Base-by-base conservation (phyloP, 352 stramenopile species). In the Plasmopara halstedii region DNA sequence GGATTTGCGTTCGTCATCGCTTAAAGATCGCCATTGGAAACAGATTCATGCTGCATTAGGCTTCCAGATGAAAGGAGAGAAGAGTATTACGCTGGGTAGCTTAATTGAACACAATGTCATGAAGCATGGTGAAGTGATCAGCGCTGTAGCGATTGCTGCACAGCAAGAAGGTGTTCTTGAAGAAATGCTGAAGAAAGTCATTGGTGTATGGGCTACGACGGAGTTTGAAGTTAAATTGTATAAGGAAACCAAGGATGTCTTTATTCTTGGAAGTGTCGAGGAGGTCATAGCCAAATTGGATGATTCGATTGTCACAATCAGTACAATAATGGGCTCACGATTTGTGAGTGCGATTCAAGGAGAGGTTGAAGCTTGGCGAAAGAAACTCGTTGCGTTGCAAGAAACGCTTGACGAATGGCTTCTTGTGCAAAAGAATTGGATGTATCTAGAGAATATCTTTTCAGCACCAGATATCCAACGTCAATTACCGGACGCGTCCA, bases 121-220 rank as follows among this genome's bases (percentile, higher is more conserved):
- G 65, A 69, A 77, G 14, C 85, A 95, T 26, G 68, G 82, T 21
- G 83, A 94, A 33, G 75, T 79, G 0, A 96, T 97, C 56, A 91
- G 70, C 19, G 61, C 66, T 4, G 83, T 96, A 27, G 78, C 87
- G 0, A 87, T 92, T 1, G 66, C 85, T 0, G 87, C 90, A 0
- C 82, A 95, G 42, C 88, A 97, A 43, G 90, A 97, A 58, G 55
- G 67, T 0, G 85, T 97, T 1, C 65, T 97, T 0, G 90, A 97
- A 48, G 86, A 91, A 49, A 97, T 96, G 86, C 80, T 97, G 19
- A 78, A 82, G 20, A 97, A 97, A 56, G 85, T 97, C n/a, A 88
- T 70, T 0, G 67, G 81, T n/a, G 78, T 69, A 6, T 97, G 90
- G 90, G 67, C 85, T 1, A 80, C 64, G 4, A 89, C 78, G 4